A percentile compares a stretch with the other conserved stretches of the same genome.
phyloP scores from a whole-genome alignment of 2,329 filamentous ascomycete genomes.

The Ophiostoma tasmaniense region DNA sequence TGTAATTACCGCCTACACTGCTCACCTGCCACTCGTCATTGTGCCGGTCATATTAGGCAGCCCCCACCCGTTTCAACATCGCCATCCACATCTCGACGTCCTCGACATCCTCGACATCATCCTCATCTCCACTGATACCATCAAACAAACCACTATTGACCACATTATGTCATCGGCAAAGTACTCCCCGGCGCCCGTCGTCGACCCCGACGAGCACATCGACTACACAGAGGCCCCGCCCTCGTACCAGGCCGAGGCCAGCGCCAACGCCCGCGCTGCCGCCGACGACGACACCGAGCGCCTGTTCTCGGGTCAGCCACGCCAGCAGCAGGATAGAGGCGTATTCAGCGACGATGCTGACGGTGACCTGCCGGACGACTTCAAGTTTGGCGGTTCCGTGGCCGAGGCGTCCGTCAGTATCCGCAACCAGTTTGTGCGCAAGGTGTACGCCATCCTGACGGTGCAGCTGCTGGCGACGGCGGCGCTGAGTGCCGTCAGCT shows the following conservation, averaged over 20 bases:
- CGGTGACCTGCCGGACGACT: constrained; percentile 81
- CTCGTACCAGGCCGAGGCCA: constrained; percentile 53
- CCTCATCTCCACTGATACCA: neutral
- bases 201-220: constrained; percentile 67
- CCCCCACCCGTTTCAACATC: neutral
- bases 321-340: constrained; percentile 63
- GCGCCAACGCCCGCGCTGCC: constrained; percentile 46
- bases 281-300: constrained; percentile 44
- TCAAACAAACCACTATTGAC: neutral
- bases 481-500: constrained; percentile 71
- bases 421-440: constrained; percentile 91
- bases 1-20: constrained; percentile 4
- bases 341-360: constrained; percentile 36
- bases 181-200: constrained; percentile 74
- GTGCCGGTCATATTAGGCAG: constrained; percentile 9
- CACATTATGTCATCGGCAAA: constrained; percentile 50
- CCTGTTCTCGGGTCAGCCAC: constrained; percentile 58
- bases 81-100: neutral
- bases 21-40: constrained; percentile 15
- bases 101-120: neutral
- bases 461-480: constrained; percentile 83
- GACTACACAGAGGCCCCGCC: constrained; percentile 70
- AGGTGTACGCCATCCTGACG: constrained; percentile 98
- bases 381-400: constrained; percentile 95
- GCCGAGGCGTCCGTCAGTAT: constrained; percentile 92